Conservation (phyloP, 305 asterid genomes). For the Fraxinus greggii region DNA sequence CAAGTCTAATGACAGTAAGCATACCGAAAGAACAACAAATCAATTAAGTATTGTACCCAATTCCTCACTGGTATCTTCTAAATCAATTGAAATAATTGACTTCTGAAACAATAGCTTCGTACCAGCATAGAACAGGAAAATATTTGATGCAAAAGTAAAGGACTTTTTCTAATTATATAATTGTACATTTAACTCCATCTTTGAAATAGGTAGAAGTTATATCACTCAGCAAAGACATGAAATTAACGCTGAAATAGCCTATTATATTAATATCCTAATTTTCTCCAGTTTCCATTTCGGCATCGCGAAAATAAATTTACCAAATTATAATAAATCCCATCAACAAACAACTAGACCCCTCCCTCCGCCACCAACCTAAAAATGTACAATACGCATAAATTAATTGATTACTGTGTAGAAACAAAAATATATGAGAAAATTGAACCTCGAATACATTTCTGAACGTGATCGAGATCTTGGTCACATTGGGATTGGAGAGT, state of each 20-base stretch:
- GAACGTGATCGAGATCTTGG: slow-evolving; percentile 13
- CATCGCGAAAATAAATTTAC: background rate
- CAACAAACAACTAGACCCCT: background rate
- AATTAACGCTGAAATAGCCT: background rate
- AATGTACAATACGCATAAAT: background rate
- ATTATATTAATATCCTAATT: background rate
- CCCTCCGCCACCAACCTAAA: slow-evolving; percentile 19
- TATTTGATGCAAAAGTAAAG: background rate
- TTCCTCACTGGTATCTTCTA: background rate
- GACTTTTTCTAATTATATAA: background rate
- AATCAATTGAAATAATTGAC: background rate
- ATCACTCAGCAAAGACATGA: background rate
- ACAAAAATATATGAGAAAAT: slow-evolving; percentile 5
- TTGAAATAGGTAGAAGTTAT: background rate
- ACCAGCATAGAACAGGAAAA: background rate
- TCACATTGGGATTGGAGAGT: slow-evolving; percentile 32
- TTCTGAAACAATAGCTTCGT: background rate
- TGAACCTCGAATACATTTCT: slow-evolving; percentile 29
- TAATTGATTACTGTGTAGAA: background rate
- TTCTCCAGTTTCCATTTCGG: background rate
- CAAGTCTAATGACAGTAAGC: background rate
- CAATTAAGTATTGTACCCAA: background rate
- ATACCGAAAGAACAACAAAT: background rate
- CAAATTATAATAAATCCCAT: slow-evolving; percentile 26
- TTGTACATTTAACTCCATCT: background rate